A percentile compares a stretch with the other conserved stretches of the same genome.
These are phyloP conservation scores for Drosera spatulata DNA, from an alignment of 179 eudicot species.

Conservation along the genomic window DNA sequence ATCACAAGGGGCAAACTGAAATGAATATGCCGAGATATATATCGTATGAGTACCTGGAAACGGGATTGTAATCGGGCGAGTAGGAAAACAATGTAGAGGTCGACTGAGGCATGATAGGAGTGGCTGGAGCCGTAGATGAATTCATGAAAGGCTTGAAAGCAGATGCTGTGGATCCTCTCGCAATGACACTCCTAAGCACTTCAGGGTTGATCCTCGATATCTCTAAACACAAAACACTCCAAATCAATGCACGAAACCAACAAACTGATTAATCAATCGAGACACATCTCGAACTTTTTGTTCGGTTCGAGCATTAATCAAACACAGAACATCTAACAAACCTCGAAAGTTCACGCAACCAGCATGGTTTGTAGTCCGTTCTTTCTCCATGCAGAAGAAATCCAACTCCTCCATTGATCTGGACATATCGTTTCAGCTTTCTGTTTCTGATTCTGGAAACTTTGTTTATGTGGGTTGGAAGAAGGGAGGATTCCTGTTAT, in stretches of 20 bases:
- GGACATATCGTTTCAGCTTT: background rate
- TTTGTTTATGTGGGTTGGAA: too few species aligned
- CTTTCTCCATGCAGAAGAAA: slow-evolving; percentile 1
- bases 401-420: background rate
- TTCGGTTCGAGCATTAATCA: too few species aligned
- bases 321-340: background rate
- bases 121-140: too few species aligned
- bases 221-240: slow-evolving; percentile 1
- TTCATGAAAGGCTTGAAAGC: background rate
- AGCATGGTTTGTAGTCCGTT: background rate
- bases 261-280: too few species aligned
- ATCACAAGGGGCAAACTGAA: too few species aligned
- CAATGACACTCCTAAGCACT: slow-evolving; percentile 45
- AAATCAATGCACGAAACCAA: too few species aligned
- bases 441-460: too few species aligned
- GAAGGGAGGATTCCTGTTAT: too few species aligned
- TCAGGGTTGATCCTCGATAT: slow-evolving; percentile 66
- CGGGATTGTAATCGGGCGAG: background rate
- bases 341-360: background rate
- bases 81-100: background rate
- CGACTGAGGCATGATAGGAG: too few species aligned
- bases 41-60: too few species aligned
- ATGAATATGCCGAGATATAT: too few species aligned
- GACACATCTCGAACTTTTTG: too few species aligned
- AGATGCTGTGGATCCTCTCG: slow-evolving; percentile 11